A percentile compares a stretch with the other conserved stretches of the same genome.
Evolutionary conservation across 2,329 filamentous ascomycete genomes (phyloP).

Genomic region (Sphaerulina musiva): DNA sequence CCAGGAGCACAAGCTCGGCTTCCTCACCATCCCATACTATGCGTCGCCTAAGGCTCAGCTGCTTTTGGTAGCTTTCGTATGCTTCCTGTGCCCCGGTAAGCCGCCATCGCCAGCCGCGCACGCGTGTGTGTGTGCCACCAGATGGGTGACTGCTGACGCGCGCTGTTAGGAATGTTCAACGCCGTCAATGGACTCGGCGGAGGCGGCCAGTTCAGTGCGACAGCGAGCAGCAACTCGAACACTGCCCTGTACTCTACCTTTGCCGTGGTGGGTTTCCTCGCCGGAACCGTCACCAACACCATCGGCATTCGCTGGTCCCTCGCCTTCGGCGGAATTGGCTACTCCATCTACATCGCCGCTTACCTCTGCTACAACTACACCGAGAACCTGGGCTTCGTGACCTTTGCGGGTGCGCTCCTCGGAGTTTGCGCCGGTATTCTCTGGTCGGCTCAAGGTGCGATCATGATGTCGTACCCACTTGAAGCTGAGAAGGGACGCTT

Average conservation of each 20-base stretch:
- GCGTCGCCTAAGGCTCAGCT: constrained; percentile 46
- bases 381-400: constrained; percentile 61
- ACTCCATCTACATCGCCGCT: constrained; percentile 65
- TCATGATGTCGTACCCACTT: constrained; percentile 83
- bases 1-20: constrained; percentile 37
- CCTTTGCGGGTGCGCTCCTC: constrained; percentile 69
- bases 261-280: constrained; percentile 58
- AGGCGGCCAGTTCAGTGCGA: constrained; percentile 43
- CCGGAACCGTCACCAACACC: constrained; percentile 68
- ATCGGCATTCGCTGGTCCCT: constrained; percentile 64
- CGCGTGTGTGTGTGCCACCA: neutral
- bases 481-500: constrained; percentile 79
- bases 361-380: constrained; percentile 67
- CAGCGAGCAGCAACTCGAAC: constrained; percentile 57
- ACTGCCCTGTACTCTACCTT: constrained; percentile 69
- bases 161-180: constrained; percentile 44
- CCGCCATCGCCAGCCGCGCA: neutral
- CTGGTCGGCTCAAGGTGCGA: constrained; percentile 76
- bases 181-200: constrained; percentile 48
- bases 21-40: constrained; percentile 43
- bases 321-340: constrained; percentile 67
- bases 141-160: neutral
- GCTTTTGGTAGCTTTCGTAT: constrained; percentile 46
- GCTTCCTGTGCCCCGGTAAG: constrained; percentile 48
- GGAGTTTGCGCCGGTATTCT: constrained; percentile 73